Conservation (phyloP, 176 grass and related monocot species). For the Rhynchospora pubera region DNA sequence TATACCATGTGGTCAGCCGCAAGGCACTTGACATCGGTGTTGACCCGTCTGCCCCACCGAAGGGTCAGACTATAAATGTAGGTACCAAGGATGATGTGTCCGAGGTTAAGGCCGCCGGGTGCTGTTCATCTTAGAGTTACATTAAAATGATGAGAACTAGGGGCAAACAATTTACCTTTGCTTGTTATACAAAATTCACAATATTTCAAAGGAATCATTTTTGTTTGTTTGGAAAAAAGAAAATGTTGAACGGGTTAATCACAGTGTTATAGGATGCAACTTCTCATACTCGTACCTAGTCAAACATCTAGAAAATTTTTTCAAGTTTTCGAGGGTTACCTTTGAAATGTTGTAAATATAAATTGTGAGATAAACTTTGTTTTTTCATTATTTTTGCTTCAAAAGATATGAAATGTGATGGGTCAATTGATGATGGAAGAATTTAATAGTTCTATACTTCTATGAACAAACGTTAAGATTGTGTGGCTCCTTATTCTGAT, state of each 20-base stretch:
- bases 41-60: slow-evolving; percentile 27
- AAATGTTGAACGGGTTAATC: slow-evolving; percentile 1
- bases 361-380: slow-evolving; percentile 7
- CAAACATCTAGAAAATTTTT: not conserved
- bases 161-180: not conserved
- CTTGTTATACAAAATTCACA: slow-evolving; percentile 1
- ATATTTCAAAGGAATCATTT: slow-evolving; percentile 1
- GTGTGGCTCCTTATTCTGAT: too few relatives aligned
- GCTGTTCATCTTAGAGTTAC: slow-evolving; percentile 31
- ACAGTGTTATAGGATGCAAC: slow-evolving; percentile 4
- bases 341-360: slow-evolving; percentile 2
- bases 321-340: slow-evolving; percentile 1
- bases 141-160: not conserved
- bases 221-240: not conserved
- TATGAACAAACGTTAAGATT: too few relatives aligned
- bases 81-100: slow-evolving; percentile 31
- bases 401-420: not conserved
- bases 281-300: slow-evolving; percentile 13
- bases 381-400: not conserved
- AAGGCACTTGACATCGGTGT: slow-evolving; percentile 30
- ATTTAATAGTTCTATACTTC: too few relatives aligned
- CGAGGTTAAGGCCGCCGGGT: slow-evolving; percentile 19
- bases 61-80: slow-evolving; percentile 39
- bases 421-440: not conserved
- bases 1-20: slow-evolving; percentile 31